Conservation (phyloP, 352 stramenopile genomes). For the Globisporangium uncinulatum region DNA sequence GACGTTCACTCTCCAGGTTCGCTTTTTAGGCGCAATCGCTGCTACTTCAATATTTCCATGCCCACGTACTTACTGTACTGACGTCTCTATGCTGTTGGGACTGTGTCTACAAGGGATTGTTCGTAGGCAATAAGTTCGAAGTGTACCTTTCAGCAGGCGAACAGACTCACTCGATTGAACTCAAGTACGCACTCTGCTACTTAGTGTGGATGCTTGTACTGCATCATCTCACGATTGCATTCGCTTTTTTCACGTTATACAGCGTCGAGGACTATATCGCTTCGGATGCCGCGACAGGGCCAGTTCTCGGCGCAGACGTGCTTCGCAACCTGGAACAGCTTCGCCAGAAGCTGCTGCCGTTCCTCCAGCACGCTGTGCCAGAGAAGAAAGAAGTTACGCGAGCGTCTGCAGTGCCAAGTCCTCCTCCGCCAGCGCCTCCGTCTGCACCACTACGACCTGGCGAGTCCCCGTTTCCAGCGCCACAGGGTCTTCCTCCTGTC, state of each 20-base stretch:
- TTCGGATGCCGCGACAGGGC: conserved; percentile 3
- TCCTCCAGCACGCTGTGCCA: conserved; percentile 48
- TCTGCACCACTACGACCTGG: not conserved
- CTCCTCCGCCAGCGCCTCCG: conserved; percentile 2
- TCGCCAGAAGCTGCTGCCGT: conserved; percentile 44
- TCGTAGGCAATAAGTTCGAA: conserved; percentile 72
- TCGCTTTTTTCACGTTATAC: not conserved
- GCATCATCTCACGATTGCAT: no score
- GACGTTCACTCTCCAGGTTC: conserved; percentile 64
- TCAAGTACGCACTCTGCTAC: conserved; percentile 29
- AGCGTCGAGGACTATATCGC: conserved; percentile 7
- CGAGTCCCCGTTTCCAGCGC: conserved; percentile 7
- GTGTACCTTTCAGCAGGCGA: conserved; percentile 70
- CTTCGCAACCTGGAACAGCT: conserved; percentile 47
- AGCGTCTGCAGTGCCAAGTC: not conserved
- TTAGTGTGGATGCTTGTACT: no score
- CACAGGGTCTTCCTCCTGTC: conserved; percentile 17
- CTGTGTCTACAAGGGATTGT: conserved; percentile 28
- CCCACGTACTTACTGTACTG: not conserved
- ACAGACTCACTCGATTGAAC: conserved; percentile 66
- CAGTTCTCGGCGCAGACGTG: conserved; percentile 26
- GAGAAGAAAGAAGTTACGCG: conserved; percentile 25
- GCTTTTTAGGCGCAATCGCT: not conserved
- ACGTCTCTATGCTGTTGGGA: no score
- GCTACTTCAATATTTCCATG: not conserved